Evolutionary conservation across 306 rosid species (phyloP).

Genomic region (Cucumis melo): DNA sequence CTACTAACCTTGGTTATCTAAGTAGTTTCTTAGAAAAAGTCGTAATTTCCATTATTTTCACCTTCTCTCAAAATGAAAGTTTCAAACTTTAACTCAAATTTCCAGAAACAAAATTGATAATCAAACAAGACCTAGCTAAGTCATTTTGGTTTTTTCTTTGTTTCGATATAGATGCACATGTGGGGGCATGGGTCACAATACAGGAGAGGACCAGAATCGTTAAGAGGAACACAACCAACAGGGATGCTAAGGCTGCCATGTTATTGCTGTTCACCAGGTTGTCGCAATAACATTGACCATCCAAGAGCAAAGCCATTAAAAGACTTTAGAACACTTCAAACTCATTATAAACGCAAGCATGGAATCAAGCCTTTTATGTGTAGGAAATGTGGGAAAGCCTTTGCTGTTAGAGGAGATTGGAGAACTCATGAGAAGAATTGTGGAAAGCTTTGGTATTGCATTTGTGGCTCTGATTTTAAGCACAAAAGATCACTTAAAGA

Average conservation of each 20-base stretch:
- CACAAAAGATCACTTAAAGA: slow-evolving; percentile 91
- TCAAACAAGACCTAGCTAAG: no score
- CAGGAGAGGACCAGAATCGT: slow-evolving; percentile 91
- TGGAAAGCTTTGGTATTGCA: slow-evolving; percentile 94
- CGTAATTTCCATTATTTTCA: no score
- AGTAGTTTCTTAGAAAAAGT: no score
- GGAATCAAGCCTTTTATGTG: slow-evolving; percentile 98
- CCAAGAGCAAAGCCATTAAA: slow-evolving; percentile 83
- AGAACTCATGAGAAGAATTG: slow-evolving; percentile 95
- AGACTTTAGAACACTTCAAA: slow-evolving; percentile 89
- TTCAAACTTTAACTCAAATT: no score
- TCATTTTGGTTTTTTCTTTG: no score
- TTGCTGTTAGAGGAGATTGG: slow-evolving; percentile 95
- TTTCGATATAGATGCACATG: slow-evolving; percentile 70
- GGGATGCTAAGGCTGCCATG: slow-evolving; percentile 94
- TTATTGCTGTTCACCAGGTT: slow-evolving; percentile 88
- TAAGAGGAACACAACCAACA: slow-evolving; percentile 89
- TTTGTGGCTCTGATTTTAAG: slow-evolving; percentile 94
- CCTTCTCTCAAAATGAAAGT: no score
- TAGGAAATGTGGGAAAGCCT: slow-evolving; percentile 86
- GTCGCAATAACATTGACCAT: slow-evolving; percentile 92
- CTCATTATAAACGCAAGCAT: slow-evolving; percentile 93
- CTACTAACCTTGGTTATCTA: no score
- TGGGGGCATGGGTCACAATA: slow-evolving; percentile 99
- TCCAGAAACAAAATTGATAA: no score